Percentiles rank a stretch among this genome's conserved stretches.
These are phyloP conservation scores for Crataegus laevigata DNA, from an alignment of 306 rosid species.

Conservation along the genomic window DNA sequence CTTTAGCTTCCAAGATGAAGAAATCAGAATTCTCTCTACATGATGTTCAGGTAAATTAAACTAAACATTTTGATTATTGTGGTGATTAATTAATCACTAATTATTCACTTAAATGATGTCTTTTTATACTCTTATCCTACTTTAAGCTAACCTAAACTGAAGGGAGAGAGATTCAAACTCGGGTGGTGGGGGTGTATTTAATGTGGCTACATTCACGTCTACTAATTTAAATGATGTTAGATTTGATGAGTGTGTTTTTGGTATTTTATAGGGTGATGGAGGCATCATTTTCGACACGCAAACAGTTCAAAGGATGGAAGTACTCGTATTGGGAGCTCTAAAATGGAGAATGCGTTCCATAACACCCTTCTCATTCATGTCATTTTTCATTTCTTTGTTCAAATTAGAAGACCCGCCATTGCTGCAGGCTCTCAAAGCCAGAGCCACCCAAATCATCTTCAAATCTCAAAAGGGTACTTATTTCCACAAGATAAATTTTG, in stretches of 20 bases:
- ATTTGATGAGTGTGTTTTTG: conserved; percentile 5
- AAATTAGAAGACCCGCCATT: conserved; percentile 45
- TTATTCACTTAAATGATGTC: background rate
- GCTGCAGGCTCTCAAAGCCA: conserved; percentile 53
- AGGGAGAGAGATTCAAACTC: no score
- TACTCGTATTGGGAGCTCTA: conserved; percentile 61
- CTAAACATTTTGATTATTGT: background rate
- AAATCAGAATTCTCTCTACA: conserved; percentile 42
- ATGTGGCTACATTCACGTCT: background rate
- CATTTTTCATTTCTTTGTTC: conserved; percentile 50
- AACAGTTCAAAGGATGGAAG: conserved; percentile 80
- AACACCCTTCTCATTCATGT: conserved; percentile 80
- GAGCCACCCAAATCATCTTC: conserved; percentile 68
- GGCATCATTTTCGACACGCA: conserved; percentile 67
- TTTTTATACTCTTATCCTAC: background rate
- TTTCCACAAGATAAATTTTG: background rate
- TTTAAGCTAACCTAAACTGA: background rate
- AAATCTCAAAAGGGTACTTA: conserved; percentile 65
- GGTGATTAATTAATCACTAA: background rate
- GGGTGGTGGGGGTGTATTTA: background rate
- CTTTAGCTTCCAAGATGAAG: conserved; percentile 83
- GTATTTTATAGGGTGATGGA: conserved; percentile 43
- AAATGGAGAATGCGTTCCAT: conserved; percentile 95
- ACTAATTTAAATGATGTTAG: background rate
- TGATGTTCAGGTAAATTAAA: conserved; percentile 56